Percentiles rank a stretch among this genome's conserved stretches.
Conservation (phyloP, 2,329 filamentous ascomycete species). For the Simplicillium sp. region DNA sequence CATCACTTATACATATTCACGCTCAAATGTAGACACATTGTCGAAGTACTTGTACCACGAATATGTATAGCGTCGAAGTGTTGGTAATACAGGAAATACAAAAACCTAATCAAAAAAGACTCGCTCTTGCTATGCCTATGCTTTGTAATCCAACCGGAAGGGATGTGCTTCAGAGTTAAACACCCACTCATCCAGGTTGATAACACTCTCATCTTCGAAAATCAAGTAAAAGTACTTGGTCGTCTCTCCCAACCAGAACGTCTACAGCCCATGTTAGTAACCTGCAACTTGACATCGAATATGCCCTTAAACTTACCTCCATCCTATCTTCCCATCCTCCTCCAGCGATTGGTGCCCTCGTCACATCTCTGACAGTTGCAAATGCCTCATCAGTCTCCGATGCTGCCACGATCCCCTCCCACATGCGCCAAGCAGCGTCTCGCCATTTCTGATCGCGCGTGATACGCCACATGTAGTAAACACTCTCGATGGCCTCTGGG, state of each 20-base stretch:
- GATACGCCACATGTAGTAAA: slow-evolving; percentile 42
- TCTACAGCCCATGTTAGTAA: slow-evolving; percentile 18
- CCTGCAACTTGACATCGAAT: background rate
- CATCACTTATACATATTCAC: too few relatives aligned
- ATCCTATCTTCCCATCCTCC: slow-evolving; percentile 41
- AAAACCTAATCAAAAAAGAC: too few relatives aligned
- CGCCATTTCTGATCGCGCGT: slow-evolving; percentile 34
- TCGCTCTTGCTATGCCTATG: too few relatives aligned
- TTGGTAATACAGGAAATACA: too few relatives aligned
- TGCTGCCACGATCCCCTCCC: slow-evolving; percentile 28
- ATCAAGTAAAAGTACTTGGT: slow-evolving; percentile 71
- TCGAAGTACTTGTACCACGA: too few relatives aligned
- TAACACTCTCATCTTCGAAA: slow-evolving; percentile 52
- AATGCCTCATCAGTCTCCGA: slow-evolving; percentile 34
- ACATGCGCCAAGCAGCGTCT: slow-evolving; percentile 39
- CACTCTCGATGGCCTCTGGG: slow-evolving; percentile 42
- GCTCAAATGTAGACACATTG: too few relatives aligned
- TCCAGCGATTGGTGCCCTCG: too few relatives aligned
- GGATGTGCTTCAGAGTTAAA: slow-evolving; percentile 51
- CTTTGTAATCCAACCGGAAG: slow-evolving; percentile 20
- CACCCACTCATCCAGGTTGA: slow-evolving; percentile 64
- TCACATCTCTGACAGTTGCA: slow-evolving; percentile 30
- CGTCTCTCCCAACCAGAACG: slow-evolving; percentile 68
- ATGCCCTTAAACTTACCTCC: slow-evolving; percentile 33
- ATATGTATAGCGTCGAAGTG: too few relatives aligned